A percentile compares a stretch with the other conserved stretches of the same genome.
phyloP scores from a whole-genome alignment of 371 early-diverging fungal species.

The Actinomortierella ambigua region DNA sequence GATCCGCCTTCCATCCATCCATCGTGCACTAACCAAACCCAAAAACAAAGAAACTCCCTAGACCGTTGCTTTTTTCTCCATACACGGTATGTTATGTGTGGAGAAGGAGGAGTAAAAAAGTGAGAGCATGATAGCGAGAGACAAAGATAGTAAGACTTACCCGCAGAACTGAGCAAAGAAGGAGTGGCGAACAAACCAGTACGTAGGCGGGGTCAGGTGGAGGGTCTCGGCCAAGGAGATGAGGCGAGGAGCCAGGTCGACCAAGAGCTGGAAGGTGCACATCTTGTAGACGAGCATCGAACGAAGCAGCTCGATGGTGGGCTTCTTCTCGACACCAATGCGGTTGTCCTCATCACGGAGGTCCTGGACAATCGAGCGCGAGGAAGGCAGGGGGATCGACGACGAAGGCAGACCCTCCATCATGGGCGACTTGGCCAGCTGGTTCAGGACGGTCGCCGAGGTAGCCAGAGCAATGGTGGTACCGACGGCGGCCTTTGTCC shows the following conservation, averaged over 20 bases:
- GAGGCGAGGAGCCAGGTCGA: slow-evolving; percentile 68
- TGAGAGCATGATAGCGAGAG: neutral
- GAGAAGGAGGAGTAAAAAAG: neutral
- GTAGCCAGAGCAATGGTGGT: slow-evolving; percentile 38
- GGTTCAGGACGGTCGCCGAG: slow-evolving; percentile 37
- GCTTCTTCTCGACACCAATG: slow-evolving; percentile 59
- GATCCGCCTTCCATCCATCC: neutral
- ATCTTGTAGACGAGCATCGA: slow-evolving; percentile 79
- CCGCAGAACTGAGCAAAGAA: slow-evolving; percentile 95
- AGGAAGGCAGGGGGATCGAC: too few species aligned
- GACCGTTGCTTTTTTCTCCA: neutral
- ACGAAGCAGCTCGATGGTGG: slow-evolving; percentile 66
- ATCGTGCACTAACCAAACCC: neutral
- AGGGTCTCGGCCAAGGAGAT: slow-evolving; percentile 65
- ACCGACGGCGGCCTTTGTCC: slow-evolving; percentile 42
- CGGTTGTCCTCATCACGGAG: slow-evolving; percentile 47
- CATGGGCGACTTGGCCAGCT: slow-evolving; percentile 31
- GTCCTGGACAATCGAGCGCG: slow-evolving; percentile 12
- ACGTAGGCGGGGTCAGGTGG: slow-evolving; percentile 58
- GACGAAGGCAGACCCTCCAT: slow-evolving; percentile 11
- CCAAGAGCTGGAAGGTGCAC: slow-evolving; percentile 70
- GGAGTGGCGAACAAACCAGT: slow-evolving; percentile 80
- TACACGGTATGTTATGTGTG: neutral
- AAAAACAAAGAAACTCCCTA: neutral
- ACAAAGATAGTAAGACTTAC: slow-evolving; percentile 44